phyloP scores from a whole-genome alignment of 352 stramenopile genomes.

The Phytophthora agathidicida region DNA sequence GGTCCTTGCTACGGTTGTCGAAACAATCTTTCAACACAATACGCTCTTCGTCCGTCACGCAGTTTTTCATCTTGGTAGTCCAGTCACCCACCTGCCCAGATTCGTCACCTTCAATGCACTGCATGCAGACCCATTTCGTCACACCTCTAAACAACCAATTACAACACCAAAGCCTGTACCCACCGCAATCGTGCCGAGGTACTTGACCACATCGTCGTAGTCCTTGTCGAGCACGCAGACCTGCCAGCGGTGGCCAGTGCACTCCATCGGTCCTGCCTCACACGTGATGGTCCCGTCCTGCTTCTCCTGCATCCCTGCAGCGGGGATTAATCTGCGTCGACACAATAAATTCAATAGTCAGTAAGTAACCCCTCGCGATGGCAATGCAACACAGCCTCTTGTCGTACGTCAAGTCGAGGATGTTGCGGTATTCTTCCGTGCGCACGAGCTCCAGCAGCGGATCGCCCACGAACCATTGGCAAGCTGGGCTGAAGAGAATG shows the following conservation, averaged over 20 bases:
- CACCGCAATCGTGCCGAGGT: slow-evolving; percentile 76
- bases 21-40: slow-evolving; percentile 64
- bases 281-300: slow-evolving; percentile 59
- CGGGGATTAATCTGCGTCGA: slow-evolving; percentile 60
- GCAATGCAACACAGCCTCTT: not conserved
- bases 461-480: slow-evolving; percentile 80
- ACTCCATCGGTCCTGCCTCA: slow-evolving; percentile 70
- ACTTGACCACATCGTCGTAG: slow-evolving; percentile 75
- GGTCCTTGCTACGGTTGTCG: slow-evolving; percentile 52
- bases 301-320: slow-evolving; percentile 73
- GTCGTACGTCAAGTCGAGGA: slow-evolving; percentile 68
- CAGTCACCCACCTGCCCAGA: slow-evolving; percentile 74
- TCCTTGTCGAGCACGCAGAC: slow-evolving; percentile 79
- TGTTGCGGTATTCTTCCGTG: slow-evolving; percentile 73
- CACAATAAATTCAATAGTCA: slow-evolving; percentile 4
- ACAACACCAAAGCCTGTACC: slow-evolving; percentile 1
- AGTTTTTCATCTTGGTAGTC: slow-evolving; percentile 74
- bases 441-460: slow-evolving; percentile 74
- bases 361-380: not conserved
- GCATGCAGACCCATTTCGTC: not conserved
- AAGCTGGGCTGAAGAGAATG: slow-evolving; percentile 57
- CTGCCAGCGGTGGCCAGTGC: slow-evolving; percentile 75
- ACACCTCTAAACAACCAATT: not conserved
- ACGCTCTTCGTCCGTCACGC: slow-evolving; percentile 66
- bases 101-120: slow-evolving; percentile 84